phyloP scores from a whole-genome alignment of 345 rosid genomes.

The Geranium rotundifolium region DNA sequence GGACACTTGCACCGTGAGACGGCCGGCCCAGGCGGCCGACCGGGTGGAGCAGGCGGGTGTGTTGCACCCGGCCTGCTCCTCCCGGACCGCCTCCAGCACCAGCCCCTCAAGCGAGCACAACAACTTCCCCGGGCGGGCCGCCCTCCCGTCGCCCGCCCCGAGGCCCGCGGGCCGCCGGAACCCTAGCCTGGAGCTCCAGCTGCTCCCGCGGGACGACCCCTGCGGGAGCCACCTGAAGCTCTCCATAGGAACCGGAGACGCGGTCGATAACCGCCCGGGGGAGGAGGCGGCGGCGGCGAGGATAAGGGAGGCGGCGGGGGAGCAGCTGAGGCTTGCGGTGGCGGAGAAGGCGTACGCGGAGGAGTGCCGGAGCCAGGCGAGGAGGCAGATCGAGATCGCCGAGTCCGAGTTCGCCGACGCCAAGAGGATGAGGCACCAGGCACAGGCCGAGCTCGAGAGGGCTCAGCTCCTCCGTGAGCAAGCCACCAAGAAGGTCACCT shows the following conservation, averaged over 20 bases:
- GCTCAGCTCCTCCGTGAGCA: slow-evolving; percentile 47
- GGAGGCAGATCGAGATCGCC: slow-evolving; percentile 62
- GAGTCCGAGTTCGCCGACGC: slow-evolving; percentile 72
- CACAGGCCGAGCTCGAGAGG: slow-evolving; percentile 64
- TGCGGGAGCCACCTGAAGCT: slow-evolving; percentile 47
- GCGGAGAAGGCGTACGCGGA: slow-evolving; percentile 51
- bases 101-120: slow-evolving; percentile 69
- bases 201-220: slow-evolving; percentile 31
- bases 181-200: slow-evolving; percentile 60
- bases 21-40: slow-evolving; percentile 31
- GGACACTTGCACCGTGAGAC: slow-evolving; percentile 52
- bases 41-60: slow-evolving; percentile 18
- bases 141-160: slow-evolving; percentile 11
- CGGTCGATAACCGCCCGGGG: too few species aligned
- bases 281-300: neutral
- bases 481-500: slow-evolving; percentile 53
- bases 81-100: slow-evolving; percentile 25
- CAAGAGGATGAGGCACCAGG: slow-evolving; percentile 63
- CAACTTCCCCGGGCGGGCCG: slow-evolving; percentile 20
- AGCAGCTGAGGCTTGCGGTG: slow-evolving; percentile 45
- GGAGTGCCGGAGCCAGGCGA: slow-evolving; percentile 52
- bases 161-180: slow-evolving; percentile 10
- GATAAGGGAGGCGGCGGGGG: slow-evolving; percentile 26
- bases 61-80: slow-evolving; percentile 45
- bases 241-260: slow-evolving; percentile 32